Percentiles rank a stretch among this genome's conserved stretches.
Conservation (phyloP, 768 basidiomycete genomes). For the Cantharellus anzutake region DNA sequence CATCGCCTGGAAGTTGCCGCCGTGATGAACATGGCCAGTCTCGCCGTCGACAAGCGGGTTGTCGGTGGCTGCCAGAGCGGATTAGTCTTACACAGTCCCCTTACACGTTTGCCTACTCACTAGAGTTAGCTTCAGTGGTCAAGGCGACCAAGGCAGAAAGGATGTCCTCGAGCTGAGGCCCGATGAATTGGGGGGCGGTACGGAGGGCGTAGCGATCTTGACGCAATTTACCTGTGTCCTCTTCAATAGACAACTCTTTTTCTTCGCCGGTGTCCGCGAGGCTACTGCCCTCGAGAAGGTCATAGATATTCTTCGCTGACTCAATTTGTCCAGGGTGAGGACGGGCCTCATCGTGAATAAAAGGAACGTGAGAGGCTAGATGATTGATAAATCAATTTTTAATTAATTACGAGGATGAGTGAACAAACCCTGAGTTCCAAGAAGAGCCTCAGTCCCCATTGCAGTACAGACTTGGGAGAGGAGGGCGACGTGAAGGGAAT, state of each 20-base stretch:
- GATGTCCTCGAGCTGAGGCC: conserved; percentile 70
- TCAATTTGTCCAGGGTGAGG: conserved; percentile 82
- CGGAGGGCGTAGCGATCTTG: conserved; percentile 58
- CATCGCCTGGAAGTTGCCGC: conserved; percentile 84
- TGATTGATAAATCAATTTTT: background rate
- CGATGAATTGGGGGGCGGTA: conserved; percentile 68
- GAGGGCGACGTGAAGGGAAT: conserved; percentile 28
- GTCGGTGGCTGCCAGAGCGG: conserved; percentile 44
- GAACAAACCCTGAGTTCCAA: conserved; percentile 33
- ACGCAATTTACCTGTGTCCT: conserved; percentile 53
- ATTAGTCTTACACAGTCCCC: background rate
- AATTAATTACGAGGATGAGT: conserved; percentile 1
- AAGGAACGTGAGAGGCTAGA: conserved; percentile 46
- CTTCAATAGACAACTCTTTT: conserved; percentile 48
- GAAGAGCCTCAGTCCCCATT: conserved; percentile 66
- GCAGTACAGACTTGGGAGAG: conserved; percentile 53
- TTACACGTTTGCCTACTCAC: conserved; percentile 22
- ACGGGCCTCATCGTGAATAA: conserved; percentile 51
- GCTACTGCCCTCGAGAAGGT: conserved; percentile 45
- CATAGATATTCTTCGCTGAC: conserved; percentile 46
- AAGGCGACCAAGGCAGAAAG: conserved; percentile 42
- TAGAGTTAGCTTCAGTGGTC: conserved; percentile 64
- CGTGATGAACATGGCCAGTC: conserved; percentile 49
- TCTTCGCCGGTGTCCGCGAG: conserved; percentile 45
- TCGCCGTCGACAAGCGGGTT: conserved; percentile 66